Conservation (phyloP, 1,284 basidiomycete genomes). For the Crepidotus sp. region DNA sequence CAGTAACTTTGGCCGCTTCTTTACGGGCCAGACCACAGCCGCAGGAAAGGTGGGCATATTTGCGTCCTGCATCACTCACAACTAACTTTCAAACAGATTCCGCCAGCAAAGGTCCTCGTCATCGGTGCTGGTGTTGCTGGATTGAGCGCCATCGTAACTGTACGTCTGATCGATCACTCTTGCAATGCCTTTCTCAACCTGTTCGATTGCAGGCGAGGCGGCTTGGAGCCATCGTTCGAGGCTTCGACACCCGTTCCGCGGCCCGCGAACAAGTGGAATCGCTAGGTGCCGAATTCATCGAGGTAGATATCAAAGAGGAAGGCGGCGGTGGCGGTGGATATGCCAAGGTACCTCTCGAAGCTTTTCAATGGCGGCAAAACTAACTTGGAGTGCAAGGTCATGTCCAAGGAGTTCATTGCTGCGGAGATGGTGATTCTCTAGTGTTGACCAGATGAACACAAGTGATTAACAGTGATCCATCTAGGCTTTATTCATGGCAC, state of each 20-base stretch:
- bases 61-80: not conserved
- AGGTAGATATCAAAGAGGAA: slow-evolving; percentile 70
- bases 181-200: not conserved
- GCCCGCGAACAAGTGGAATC: slow-evolving; percentile 82
- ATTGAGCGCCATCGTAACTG: slow-evolving; percentile 76
- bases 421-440: slow-evolving; percentile 56
- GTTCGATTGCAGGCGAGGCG: slow-evolving; percentile 52
- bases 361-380: not conserved
- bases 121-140: slow-evolving; percentile 85
- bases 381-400: slow-evolving; percentile 28
- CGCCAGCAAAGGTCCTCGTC: slow-evolving; percentile 67
- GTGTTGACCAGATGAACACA: not conserved
- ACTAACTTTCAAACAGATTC: slow-evolving; percentile 42
- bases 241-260: slow-evolving; percentile 76
- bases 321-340: slow-evolving; percentile 76
- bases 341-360: slow-evolving; percentile 45
- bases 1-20: slow-evolving; percentile 78
- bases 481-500: slow-evolving; percentile 66
- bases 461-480: not conserved
- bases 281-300: slow-evolving; percentile 78
- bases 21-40: slow-evolving; percentile 83
- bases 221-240: slow-evolving; percentile 78
- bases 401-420: slow-evolving; percentile 84
- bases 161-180: not conserved
- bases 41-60: slow-evolving; percentile 51